Percentiles rank a stretch among this genome's conserved stretches.
Conservation (phyloP, 495 filamentous ascomycete genomes). For the Sphaerosporella brunnea region DNA sequence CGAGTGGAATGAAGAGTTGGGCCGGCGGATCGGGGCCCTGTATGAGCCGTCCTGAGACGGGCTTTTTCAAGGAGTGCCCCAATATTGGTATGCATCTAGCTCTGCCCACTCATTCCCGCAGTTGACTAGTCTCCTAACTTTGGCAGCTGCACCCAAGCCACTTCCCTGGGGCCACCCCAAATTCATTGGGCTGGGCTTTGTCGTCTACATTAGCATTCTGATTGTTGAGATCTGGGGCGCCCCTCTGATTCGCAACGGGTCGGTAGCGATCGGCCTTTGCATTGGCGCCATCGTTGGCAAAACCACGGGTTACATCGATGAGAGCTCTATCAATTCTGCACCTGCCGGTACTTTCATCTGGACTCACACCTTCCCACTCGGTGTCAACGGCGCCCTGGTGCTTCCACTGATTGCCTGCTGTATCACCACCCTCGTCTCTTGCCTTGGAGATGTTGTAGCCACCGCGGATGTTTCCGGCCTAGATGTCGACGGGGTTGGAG, state of each 20-base stretch:
- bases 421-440: constrained; percentile 31
- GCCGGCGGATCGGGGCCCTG: constrained; percentile 27
- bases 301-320: constrained; percentile 28
- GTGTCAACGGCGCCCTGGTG: constrained; percentile 27
- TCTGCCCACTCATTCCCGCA: background rate
- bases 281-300: constrained; percentile 27
- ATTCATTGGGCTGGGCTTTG: constrained; percentile 29
- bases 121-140: background rate
- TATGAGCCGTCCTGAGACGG: constrained; percentile 24
- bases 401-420: constrained; percentile 32
- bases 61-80: constrained; percentile 27
- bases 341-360: constrained; percentile 28
- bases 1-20: constrained; percentile 29
- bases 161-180: constrained; percentile 20
- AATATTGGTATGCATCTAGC: constrained; percentile 16
- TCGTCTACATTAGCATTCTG: constrained; percentile 28
- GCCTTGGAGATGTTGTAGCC: constrained; percentile 29
- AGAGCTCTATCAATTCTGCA: constrained; percentile 22
- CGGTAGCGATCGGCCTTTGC: constrained; percentile 27
- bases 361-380: constrained; percentile 29
- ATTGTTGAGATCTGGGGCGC: constrained; percentile 28
- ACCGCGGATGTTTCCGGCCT: constrained; percentile 29
- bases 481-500: constrained; percentile 21
- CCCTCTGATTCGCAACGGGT: constrained; percentile 29
- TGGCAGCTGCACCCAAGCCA: constrained; percentile 16